Percentiles rank a stretch among this genome's conserved stretches.
Evolutionary conservation across 805 yeast species (phyloP).

Genomic region (Trichomonascus vanleenenianus): DNA sequence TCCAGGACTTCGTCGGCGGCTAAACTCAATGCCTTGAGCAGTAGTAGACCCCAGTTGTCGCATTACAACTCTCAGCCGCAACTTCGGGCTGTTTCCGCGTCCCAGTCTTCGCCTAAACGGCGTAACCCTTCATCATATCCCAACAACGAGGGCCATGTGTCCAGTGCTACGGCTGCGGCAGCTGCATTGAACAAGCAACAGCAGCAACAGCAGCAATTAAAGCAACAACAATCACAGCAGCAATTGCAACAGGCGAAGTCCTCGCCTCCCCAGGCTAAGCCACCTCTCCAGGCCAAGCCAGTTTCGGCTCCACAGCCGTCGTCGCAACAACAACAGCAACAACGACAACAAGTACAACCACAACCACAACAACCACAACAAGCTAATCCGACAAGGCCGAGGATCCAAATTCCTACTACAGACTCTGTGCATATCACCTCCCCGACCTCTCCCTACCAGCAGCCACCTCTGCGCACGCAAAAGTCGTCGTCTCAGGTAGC

Average conservation of each 20-base stretch:
- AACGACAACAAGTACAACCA: slow-evolving; percentile 2
- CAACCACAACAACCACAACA: background rate
- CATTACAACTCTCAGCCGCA: slow-evolving; percentile 1
- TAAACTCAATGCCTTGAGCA: background rate
- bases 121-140: background rate
- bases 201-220: slow-evolving; percentile 12
- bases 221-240: slow-evolving; percentile 4
- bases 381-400: background rate
- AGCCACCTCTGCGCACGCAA: background rate
- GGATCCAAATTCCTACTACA: too few species aligned
- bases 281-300: background rate
- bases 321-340: slow-evolving; percentile 3
- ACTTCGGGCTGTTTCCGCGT: background rate
- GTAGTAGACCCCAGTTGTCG: slow-evolving; percentile 5
- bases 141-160: background rate
- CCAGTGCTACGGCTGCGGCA: slow-evolving; percentile 18
- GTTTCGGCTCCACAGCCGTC: background rate
- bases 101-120: too few species aligned
- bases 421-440: too few species aligned
- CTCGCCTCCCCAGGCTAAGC: background rate
- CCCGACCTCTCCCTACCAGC: background rate
- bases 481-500: background rate
- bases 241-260: background rate
- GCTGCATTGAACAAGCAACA: slow-evolving; percentile 15
- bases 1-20: background rate